Conservation (phyloP, 495 filamentous ascomycete species). For the Xylaria scruposa region DNA sequence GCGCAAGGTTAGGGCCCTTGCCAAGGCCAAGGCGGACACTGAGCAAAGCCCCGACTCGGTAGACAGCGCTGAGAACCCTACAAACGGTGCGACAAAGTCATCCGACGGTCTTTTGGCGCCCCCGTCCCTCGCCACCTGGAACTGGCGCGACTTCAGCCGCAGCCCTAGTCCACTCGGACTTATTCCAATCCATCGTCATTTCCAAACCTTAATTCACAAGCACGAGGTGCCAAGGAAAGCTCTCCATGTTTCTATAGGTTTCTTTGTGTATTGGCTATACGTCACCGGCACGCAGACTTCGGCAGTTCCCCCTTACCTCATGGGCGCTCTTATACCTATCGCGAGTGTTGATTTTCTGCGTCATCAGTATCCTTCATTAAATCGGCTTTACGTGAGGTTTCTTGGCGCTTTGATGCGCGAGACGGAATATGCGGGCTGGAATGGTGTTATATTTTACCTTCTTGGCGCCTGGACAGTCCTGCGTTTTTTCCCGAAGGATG, state of each 20-base stretch:
- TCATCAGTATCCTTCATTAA: slow-evolving; percentile 79
- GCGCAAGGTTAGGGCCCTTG: slow-evolving; percentile 57
- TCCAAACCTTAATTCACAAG: slow-evolving; percentile 73
- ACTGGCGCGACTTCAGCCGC: slow-evolving; percentile 81
- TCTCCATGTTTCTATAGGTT: slow-evolving; percentile 93
- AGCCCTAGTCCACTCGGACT: slow-evolving; percentile 91
- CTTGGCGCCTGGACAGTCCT: slow-evolving; percentile 87
- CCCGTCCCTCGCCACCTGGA: slow-evolving; percentile 61
- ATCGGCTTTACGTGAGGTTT: slow-evolving; percentile 82
- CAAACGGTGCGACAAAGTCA: slow-evolving; percentile 44
- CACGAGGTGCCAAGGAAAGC: slow-evolving; percentile 80
- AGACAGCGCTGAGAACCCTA: neutral
- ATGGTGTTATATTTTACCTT: slow-evolving; percentile 96
- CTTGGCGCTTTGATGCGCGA: slow-evolving; percentile 95
- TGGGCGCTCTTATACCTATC: slow-evolving; percentile 87
- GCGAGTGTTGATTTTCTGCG: slow-evolving; percentile 80
- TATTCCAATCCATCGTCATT: slow-evolving; percentile 88
- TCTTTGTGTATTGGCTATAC: slow-evolving; percentile 86
- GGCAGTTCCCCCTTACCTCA: slow-evolving; percentile 81
- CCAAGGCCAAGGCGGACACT: slow-evolving; percentile 40
- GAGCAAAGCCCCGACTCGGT: neutral
- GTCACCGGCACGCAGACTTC: slow-evolving; percentile 72
- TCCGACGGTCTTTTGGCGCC: slow-evolving; percentile 78
- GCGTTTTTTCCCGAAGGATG: slow-evolving; percentile 88
- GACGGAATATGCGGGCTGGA: slow-evolving; percentile 88